Conservation (phyloP, 257 asterid species). For the Przewalskia tangutica region DNA sequence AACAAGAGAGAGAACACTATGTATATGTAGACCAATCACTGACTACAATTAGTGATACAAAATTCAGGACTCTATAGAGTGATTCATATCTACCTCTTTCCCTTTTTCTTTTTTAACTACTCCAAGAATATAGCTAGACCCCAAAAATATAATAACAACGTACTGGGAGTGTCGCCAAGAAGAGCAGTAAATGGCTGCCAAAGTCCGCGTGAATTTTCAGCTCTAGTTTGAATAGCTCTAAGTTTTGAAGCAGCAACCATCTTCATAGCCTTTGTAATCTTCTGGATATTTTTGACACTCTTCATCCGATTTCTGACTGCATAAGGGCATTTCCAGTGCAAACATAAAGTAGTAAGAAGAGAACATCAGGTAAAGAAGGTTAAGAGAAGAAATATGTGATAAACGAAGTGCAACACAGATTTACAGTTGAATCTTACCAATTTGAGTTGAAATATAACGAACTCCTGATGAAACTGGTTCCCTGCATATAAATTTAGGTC, state of each 20-base stretch:
- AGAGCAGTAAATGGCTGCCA: conserved; percentile 99
- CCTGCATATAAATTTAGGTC: conserved; percentile 28
- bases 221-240: conserved; percentile 71
- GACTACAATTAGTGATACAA: not conserved
- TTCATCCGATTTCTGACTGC: conserved; percentile 89
- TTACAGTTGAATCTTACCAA: conserved; percentile 36
- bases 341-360: not conserved
- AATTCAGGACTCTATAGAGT: not conserved
- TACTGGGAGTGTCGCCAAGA: conserved; percentile 90
- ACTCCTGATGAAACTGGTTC: conserved; percentile 49
- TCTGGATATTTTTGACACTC: conserved; percentile 89
- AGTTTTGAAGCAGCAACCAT: conserved; percentile 99
- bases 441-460: conserved; percentile 76
- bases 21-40: not conserved
- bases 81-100: not conserved
- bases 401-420: not conserved
- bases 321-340: conserved; percentile 7
- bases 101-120: not conserved
- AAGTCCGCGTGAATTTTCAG: conserved; percentile 88
- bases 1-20: not conserved
- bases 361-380: not conserved
- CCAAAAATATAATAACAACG: not conserved
- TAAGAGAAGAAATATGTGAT: not conserved
- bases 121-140: not conserved
- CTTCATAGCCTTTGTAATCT: conserved; percentile 98